Evolutionary conservation across 441 rosid genomes (phyloP), one percentile per base, ranked within the genome.

Genomic region (Aquilaria agallochum): DNA sequence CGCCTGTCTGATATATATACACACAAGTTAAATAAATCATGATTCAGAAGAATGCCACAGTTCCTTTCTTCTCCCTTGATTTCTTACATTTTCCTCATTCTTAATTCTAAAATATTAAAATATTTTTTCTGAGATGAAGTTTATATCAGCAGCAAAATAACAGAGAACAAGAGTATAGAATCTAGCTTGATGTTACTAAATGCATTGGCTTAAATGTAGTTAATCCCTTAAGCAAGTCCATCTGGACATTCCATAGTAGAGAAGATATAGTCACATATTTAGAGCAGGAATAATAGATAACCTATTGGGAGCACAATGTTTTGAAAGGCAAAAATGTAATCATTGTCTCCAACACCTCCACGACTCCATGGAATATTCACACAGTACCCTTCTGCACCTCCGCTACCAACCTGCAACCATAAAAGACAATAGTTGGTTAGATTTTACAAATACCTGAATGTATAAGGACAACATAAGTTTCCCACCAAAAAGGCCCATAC

Each of bases 281-380:
- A 63, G 13, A 52, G 64, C 13, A 34, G 15, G 10, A 12, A 66
- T 34, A 50, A 72, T 75, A 45, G 51, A 65, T 56, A 68, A 95
- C 99, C 99, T 86, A 95, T 89, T 53, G 99, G 99, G 63, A 91
- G 85, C 80, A 95, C 94, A 57, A 89, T 78, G 66, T 85, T 79
- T 74, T 88, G 86, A 79, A 95, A 91, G 42, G 97, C 97, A 80
- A 82, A 95, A 56, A 88, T 64, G 66, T 91, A 91, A 78, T 95
- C 99, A 62, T 87, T 82, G 72, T 95, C 99, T 31, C 97, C 96
- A 63, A 95, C 91, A 68, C 96, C 97, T 46, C 92, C 86, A 32
- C 95, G 76, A 68, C 90, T 91, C 99, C 99, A 95, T 31, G 99
- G 99, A 66, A 95, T 60, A 77, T 95, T 91, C 56, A 91, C 96